A percentile compares a stretch with the other conserved stretches of the same genome.
Conservation (phyloP, 1,139 yeast species). For the Hyphopichia wangnamkhiaoensis region DNA sequence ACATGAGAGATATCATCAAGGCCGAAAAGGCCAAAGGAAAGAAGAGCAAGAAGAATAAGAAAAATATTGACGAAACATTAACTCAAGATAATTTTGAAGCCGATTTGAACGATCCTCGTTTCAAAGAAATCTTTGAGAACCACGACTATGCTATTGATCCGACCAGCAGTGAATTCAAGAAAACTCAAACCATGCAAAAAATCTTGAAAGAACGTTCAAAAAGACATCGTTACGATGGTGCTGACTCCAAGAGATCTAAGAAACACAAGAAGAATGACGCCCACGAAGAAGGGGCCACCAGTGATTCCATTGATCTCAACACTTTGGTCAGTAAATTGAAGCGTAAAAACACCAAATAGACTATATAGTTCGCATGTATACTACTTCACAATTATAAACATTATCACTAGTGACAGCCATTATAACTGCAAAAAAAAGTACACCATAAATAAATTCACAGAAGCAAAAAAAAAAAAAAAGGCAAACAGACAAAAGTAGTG, state of each 20-base stretch:
- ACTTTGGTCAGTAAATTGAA: conserved; percentile 5
- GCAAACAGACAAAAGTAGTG: background rate
- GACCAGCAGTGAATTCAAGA: conserved; percentile 82
- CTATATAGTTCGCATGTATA: background rate
- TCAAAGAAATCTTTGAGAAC: conserved; percentile 80
- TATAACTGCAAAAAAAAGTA: background rate
- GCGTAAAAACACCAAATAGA: conserved; percentile 4
- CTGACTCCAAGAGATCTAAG: conserved; percentile 12
- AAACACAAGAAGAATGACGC: conserved; percentile 13
- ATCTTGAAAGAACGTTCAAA: conserved; percentile 73
- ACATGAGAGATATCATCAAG: conserved; percentile 74
- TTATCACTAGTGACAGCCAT: no score
- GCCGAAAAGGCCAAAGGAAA: conserved; percentile 68
- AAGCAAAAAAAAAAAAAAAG: background rate
- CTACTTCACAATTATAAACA: no score
- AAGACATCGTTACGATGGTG: conserved; percentile 33
- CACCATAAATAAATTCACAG: background rate
- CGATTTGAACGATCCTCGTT: conserved; percentile 80
- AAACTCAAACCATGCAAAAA: conserved; percentile 83
- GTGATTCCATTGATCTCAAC: conserved; percentile 2
- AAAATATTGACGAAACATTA: conserved; percentile 41
- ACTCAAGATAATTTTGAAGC: conserved; percentile 67
- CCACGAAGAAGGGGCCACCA: background rate
- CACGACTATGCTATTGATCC: conserved; percentile 94
- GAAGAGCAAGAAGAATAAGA: conserved; percentile 38